phyloP scores from a whole-genome alignment of 148 eudicot species.

The Rheum nobile region DNA sequence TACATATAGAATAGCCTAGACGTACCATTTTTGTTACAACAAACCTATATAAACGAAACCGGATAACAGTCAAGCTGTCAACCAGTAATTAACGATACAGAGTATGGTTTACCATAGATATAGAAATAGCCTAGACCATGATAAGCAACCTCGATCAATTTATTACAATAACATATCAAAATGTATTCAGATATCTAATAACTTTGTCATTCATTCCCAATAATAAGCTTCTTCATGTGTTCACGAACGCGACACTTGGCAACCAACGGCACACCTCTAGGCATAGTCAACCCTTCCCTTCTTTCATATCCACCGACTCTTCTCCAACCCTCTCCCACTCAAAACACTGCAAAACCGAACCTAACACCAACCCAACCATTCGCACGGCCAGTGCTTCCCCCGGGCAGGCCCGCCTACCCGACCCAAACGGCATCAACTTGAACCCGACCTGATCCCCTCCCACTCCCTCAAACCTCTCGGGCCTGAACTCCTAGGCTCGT shows the following conservation, averaged over 20 bases:
- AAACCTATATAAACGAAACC: too few species aligned
- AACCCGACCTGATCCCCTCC: neutral
- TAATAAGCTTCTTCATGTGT: neutral
- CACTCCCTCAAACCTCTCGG: slow-evolving; percentile 8
- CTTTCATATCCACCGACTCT: slow-evolving; percentile 6
- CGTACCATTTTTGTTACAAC: too few species aligned
- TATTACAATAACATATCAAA: too few species aligned
- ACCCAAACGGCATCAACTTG: slow-evolving; percentile 6
- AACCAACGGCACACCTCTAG: slow-evolving; percentile 3
- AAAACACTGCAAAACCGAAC: slow-evolving; percentile 5
- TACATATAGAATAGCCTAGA: too few species aligned
- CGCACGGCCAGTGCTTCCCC: neutral
- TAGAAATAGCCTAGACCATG: too few species aligned
- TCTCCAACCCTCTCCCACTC: slow-evolving; percentile 7
- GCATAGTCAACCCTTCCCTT: neutral
- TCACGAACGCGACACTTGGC: neutral
- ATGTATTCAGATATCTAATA: too few species aligned
- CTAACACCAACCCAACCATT: neutral
- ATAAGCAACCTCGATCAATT: too few species aligned
- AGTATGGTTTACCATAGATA: too few species aligned
- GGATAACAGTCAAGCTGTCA: too few species aligned
- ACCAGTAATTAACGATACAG: too few species aligned
- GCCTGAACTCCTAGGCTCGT: slow-evolving; percentile 5
- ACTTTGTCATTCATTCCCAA: too few species aligned
- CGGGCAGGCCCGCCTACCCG: neutral